Evolutionary conservation across 176 grass and related monocot species (phyloP), one percentile per base, ranked within the genome.

Genomic region (Otatea glauca): DNA sequence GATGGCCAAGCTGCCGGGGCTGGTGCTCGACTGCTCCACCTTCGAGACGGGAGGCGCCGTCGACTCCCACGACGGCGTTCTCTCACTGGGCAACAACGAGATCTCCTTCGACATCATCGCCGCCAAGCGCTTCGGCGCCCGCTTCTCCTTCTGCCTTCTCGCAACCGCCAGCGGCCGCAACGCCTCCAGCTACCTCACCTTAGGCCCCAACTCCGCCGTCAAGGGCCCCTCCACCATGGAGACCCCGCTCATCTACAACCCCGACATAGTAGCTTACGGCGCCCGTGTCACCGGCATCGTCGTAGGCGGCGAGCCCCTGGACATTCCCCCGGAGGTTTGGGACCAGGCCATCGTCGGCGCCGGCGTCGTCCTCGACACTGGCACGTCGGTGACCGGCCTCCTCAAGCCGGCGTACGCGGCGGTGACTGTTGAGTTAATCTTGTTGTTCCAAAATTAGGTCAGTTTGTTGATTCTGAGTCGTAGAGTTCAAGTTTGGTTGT

Each of bases 71-170:
- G 96, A 96, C 74, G 96, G 96, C 81, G 81, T 95, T 34, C 84
- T 98, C 4, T 72, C 83, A 55, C 86, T 98, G 17, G 96, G 96
- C 43, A 83, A 92, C 83, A 88, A 86, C 54, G 2, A 17, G 10
- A 59, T 84, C 42, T 95, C 96, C 38, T 98, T 98, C 80, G 76
- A 88, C 54, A 11, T 27, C 18, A 39, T 70, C 2, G 93, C 93
- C 72, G 66, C 76, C 48, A 45, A 7, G 11, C 84, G 83, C 51
- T 98, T 98, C 81, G 77, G 78, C 37, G 65, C 23, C 2, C 87
- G 84, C 77, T 94, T 98, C 96, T 95, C 96, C 66, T 98, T 95
- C 88, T 98, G 96, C 88, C 92, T 98, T 21, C 91, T 95, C 43
- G 75, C 91, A 49, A 64, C 88, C 87, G 44, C 79, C 65, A 91